Evolutionary conservation across 1,284 basidiomycete genomes (phyloP).

Genomic region (Neonothopanus nambi): DNA sequence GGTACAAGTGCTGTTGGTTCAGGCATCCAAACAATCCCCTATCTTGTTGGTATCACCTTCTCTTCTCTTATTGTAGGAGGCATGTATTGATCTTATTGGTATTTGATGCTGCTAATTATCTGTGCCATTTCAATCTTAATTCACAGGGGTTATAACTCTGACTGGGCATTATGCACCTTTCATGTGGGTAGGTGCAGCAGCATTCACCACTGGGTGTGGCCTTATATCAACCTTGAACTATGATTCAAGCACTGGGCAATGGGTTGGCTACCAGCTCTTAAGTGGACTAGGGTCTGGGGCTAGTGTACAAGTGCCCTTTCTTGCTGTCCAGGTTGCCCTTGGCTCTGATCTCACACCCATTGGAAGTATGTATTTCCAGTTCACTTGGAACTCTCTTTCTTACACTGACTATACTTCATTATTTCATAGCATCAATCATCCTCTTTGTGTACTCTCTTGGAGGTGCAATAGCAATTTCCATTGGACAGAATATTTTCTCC

Average conservation of each 20-base stretch:
- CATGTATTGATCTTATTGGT: constrained; percentile 31
- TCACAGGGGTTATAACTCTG: constrained; percentile 15
- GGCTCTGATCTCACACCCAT: constrained; percentile 2
- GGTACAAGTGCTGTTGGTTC: constrained; percentile 36
- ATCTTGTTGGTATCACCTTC: constrained; percentile 28
- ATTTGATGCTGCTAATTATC: constrained; percentile 38
- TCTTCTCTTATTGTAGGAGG: constrained; percentile 38
- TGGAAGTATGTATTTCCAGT: constrained; percentile 5
- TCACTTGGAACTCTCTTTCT: too few relatives aligned
- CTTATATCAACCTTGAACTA: constrained; percentile 16
- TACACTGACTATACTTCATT: too few relatives aligned
- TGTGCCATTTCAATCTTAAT: constrained; percentile 34
- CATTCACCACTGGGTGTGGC: constrained; percentile 15
- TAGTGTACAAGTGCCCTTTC: not conserved
- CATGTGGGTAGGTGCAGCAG: constrained; percentile 10
- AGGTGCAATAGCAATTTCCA: too few relatives aligned
- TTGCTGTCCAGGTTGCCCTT: constrained; percentile 2
- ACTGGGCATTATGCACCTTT: constrained; percentile 18
- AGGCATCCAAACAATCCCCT: constrained; percentile 16
- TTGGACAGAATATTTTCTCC: too few relatives aligned
- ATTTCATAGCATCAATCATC: too few relatives aligned
- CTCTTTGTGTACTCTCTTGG: too few relatives aligned
- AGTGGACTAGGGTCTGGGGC: constrained; percentile 2
- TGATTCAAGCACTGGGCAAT: not conserved
- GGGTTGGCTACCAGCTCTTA: constrained; percentile 1